Base-by-base conservation (phyloP, 2,329 filamentous ascomycete species). In the Cordyceps farinosa region DNA sequence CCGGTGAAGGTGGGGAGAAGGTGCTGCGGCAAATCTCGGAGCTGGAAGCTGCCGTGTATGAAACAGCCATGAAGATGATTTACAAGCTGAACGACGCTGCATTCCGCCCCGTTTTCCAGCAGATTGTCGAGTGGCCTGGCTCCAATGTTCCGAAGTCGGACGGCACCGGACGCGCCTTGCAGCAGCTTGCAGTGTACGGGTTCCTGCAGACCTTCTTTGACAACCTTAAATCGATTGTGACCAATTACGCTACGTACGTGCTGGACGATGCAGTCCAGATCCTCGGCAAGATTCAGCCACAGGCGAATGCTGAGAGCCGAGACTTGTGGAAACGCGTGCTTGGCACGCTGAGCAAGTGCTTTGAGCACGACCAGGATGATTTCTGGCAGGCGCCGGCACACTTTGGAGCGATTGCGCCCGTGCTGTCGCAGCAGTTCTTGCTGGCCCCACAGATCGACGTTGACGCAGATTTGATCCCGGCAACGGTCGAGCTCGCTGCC, bases 361-460 rank as follows among this genome's bases (percentile, higher is more conserved):
- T 98, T 72, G 84, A 90, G 75, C 87, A 97, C 73, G 95, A 98
- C 72, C 90, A 96, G 76, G 92, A 96, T 73, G 90, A 92, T 75
- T 98, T 97, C 80, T 98, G 93, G 93, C 92, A 97, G 81, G 87
- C 90, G 0, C 94, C 95, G 0, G 84, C 90, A 0, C 93, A 97
- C 77, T 97, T 97, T 72, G 82, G 82, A 63, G 85, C 85, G 34
- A 87, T 97, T 45, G 85, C 87, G 15, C 80, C 82, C 0, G 86
- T 89, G 3, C 81, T 98, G 36, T 82, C 91, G 66, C 78, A 82
- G 30, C 91, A 96, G 65, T 85, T 89, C 67, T 69, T 79, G 47
- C 77, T 80, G 67, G 85, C 80, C 52, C 73, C 75, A 6, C 73
- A 71, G 6, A 69, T 79, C 17, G 77, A 80, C 55, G 70, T 84